Base-by-base conservation (phyloP, 2,329 filamentous ascomycete genomes). In the Pochonia chlamydosporia region DNA sequence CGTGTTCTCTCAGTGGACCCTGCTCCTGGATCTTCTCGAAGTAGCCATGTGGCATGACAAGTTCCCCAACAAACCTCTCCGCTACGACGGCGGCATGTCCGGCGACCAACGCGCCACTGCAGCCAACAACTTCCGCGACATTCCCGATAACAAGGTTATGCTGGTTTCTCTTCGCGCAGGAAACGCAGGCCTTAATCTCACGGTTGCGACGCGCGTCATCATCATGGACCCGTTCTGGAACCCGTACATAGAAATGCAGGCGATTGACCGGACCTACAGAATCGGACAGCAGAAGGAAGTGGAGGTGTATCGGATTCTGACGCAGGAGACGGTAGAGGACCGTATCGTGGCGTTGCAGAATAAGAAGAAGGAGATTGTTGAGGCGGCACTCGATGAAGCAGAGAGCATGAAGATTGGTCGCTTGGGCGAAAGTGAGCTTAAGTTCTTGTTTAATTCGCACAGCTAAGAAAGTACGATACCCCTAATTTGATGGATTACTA, bases 201-300 rank as follows among this genome's bases (percentile, higher is more conserved):
- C 86, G 35, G 81, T 82, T 16, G 91, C 90, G 0, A 89, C 84
- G 1, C 85, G 89, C 53, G 88, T 96, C 55, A 89, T 96, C 63
- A 87, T 96, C 53, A 82, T 95, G 60, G 90, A 96, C 61, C 90
- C 90, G 0, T 95, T 95, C 69, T 96, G 89, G 89, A 96, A 96
- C 53, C 91, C 90, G 0, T 95, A 86, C 61, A 86, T 95, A 41
- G 91, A 96, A 67, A 89, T 90, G 66, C 91, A 96, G 67, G 91
- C 91, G 4, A 84, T 96, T 43, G 91, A 95, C 63, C 85, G 91
- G 21, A 88, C 90, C 3, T 86, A 96, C 65, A 85, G 91, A 9
- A 91, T 96, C 55, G 90, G 90, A 1, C 91, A 96, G 67, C 70
- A 75, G 54, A 75, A 76, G 4, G 71, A 82, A 7, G 91, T 96